Evolutionary conservation across 768 basidiomycete genomes (phyloP), one percentile per base, ranked within the genome.

Genomic region (Tricholoma bakamatsutake): DNA sequence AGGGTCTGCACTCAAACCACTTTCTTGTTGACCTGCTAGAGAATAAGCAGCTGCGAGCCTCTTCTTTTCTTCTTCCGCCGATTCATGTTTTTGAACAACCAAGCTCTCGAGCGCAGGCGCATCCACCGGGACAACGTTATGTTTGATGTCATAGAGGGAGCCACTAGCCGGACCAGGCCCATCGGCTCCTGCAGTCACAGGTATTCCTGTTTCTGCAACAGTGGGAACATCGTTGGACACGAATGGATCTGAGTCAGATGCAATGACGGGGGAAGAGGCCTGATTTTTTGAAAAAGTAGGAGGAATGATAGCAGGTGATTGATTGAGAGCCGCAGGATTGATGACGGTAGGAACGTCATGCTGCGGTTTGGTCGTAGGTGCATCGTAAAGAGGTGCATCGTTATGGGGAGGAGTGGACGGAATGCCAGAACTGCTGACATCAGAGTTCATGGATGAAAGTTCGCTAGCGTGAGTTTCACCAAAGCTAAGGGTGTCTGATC

Each of bases 381-480:
- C 58, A 50, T 58, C 55, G 13, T 61, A 55, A 21, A 62, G 62
- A 12, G 59, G 42, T 37, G 60, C 60, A 13, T 64, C 64, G 2
- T 59, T 62, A 2, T 74, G 64, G 0, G 78, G 79, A 10, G 82
- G 76, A 1, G 79, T 75, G 39, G 76, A 21, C 2, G 78, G 70
- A n/a, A 76, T 64, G 46, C 67, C 67, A 17, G 73, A 70, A 54
- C 73, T 70, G 47, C 59, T 61, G 35, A 61, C 50, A 0, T 67
- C 65, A 11, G 76, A 65, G 49, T 70, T 70, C 51, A 90, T 83
- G 60, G 73, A 76, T 15, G 79, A 78, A 34, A 93, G 76, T 70
- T 93, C 91, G 34, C 71, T 76, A 0, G 87, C 88, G 62, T 93
- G 91, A 37, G 84, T 92, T 69, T 87, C 88, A 17, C 91, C 91